Evolutionary conservation across 1,284 basidiomycete genomes (phyloP).

Genomic region (Papiliotrema fonsecae): DNA sequence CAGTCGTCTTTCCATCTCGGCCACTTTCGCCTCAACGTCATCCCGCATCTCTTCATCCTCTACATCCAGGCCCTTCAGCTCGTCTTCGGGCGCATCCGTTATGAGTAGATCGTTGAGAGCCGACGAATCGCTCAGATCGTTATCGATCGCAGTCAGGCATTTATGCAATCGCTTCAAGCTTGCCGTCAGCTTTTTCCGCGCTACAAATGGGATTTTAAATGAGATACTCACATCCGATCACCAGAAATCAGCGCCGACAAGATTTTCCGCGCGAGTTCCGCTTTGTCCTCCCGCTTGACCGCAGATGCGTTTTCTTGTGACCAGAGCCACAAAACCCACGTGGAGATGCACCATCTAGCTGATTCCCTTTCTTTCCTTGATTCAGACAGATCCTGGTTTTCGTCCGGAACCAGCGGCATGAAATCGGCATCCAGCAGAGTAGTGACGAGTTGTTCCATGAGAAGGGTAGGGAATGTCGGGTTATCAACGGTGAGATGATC

Average conservation of each 20-base stretch:
- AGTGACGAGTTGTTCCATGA: conserved; percentile 56
- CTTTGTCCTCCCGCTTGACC: conserved; percentile 3
- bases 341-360: conserved; percentile 7
- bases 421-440: conserved; percentile 39
- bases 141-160: background rate
- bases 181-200: background rate
- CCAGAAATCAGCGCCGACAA: background rate
- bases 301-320: background rate
- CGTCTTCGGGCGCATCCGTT: background rate
- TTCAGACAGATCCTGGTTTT: background rate
- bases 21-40: conserved; percentile 4
- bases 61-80: conserved; percentile 7
- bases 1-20: conserved; percentile 21
- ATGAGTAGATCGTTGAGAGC: background rate
- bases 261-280: background rate
- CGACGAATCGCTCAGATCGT: background rate
- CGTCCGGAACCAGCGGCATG: background rate
- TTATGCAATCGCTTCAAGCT: background rate
- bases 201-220: background rate
- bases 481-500: conserved; percentile 58
- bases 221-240: conserved; percentile 4
- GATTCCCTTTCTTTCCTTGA: background rate
- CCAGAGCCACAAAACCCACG: conserved; percentile 8
- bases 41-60: conserved; percentile 2
- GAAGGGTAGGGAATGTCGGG: conserved; percentile 53